Percentiles rank a stretch among this genome's conserved stretches.
Conservation (phyloP, 108 stramenopile genomes). For the Schizochytrium sp. region DNA sequence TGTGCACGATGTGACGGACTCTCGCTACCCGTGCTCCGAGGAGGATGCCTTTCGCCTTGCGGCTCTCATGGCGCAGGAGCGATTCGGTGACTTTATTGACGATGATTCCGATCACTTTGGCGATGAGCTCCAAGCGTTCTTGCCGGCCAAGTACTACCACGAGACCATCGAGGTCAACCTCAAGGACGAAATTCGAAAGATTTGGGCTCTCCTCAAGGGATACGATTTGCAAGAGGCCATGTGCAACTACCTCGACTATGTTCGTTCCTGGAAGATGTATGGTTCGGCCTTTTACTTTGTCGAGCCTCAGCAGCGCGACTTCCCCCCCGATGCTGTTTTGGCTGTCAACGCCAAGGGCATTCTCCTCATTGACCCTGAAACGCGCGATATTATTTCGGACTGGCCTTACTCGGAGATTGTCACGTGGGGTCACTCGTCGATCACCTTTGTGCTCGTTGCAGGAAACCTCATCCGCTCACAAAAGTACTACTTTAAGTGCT, state of each 20-base stretch:
- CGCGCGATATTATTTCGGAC: constrained; percentile 25
- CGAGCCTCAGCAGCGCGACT: constrained; percentile 24
- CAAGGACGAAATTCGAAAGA: constrained; percentile 21
- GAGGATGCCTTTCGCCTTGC: constrained; percentile 26
- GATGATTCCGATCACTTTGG: neutral
- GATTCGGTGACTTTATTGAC: neutral
- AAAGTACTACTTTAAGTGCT: constrained; percentile 37
- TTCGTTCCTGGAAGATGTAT: constrained; percentile 34
- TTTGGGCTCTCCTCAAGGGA: constrained; percentile 25
- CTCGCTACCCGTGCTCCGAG: constrained; percentile 33
- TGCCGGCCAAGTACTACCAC: constrained; percentile 18
- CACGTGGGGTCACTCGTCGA: constrained; percentile 39
- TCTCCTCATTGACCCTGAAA: constrained; percentile 32
- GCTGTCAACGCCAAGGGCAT: constrained; percentile 38
- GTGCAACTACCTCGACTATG: constrained; percentile 23
- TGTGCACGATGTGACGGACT: constrained; percentile 29
- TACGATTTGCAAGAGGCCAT: constrained; percentile 12
- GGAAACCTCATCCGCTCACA: constrained; percentile 18
- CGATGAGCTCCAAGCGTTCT: neutral
- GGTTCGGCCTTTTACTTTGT: constrained; percentile 35
- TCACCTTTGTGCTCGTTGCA: constrained; percentile 36
- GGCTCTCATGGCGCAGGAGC: constrained; percentile 24
- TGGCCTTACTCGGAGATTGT: constrained; percentile 32
- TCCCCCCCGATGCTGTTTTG: constrained; percentile 30
- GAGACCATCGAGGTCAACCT: constrained; percentile 6